phyloP scores from a whole-genome alignment of 2,329 filamentous ascomycete species.

The Fusarium hainanense region DNA sequence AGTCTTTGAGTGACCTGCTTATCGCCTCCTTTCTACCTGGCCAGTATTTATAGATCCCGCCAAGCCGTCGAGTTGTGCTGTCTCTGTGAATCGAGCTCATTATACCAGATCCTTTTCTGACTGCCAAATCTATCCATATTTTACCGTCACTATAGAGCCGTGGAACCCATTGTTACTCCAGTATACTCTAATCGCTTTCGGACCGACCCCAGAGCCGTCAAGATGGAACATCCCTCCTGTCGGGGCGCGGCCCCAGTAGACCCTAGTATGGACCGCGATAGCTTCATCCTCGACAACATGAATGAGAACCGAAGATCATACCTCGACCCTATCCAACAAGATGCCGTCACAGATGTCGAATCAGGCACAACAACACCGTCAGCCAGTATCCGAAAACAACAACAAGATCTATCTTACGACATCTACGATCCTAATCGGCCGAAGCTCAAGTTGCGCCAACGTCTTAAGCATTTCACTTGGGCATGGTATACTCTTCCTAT shows the following conservation, averaged over 20 bases:
- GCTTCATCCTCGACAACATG: slow-evolving; percentile 17
- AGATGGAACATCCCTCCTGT: slow-evolving; percentile 1
- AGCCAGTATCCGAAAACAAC: not conserved
- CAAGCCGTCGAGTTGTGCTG: not conserved
- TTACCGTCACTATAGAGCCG: not conserved
- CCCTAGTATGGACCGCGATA: slow-evolving; percentile 3
- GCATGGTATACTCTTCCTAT: slow-evolving; percentile 82
- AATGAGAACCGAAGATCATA: not conserved
- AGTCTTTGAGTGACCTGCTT: not conserved
- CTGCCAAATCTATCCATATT: not conserved
- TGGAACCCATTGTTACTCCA: too few relatives aligned
- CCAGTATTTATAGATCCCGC: slow-evolving; percentile 13
- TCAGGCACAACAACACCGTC: slow-evolving; percentile 19
- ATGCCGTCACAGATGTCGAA: slow-evolving; percentile 10
- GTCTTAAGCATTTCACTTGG: slow-evolving; percentile 72
- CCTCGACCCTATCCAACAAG: not conserved
- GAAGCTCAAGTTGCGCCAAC: slow-evolving; percentile 54
- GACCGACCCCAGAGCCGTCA: not conserved
- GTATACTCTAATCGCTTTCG: not conserved
- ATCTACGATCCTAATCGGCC: slow-evolving; percentile 36
- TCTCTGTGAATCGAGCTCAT: not conserved
- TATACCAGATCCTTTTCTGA: not conserved
- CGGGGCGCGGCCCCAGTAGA: not conserved
- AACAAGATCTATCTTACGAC: slow-evolving; percentile 12
- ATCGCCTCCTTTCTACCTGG: not conserved